Evolutionary conservation across 1,284 basidiomycete genomes (phyloP).

Genomic region (Termitomyces sp.): DNA sequence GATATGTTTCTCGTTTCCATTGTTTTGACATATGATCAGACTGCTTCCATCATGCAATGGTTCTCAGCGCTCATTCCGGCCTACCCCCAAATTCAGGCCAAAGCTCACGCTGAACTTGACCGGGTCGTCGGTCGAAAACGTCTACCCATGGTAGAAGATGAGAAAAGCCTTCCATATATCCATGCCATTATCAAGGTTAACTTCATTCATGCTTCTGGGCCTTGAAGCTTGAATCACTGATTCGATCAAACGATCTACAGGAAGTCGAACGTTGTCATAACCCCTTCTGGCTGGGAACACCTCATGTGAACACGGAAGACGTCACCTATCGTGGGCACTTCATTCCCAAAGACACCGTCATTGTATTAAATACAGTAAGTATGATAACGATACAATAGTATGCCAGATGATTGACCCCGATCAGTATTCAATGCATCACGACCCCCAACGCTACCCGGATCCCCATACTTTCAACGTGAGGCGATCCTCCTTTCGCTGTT

Average conservation of each 20-base stretch:
- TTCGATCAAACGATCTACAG: constrained; percentile 17
- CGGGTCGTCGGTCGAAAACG: constrained; percentile 31
- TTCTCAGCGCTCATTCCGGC: constrained; percentile 32
- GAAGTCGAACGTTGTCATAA: constrained; percentile 29
- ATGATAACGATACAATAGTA: background rate
- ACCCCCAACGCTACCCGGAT: constrained; percentile 33
- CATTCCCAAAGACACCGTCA: constrained; percentile 30
- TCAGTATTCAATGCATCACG: constrained; percentile 35
- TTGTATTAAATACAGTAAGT: constrained; percentile 20
- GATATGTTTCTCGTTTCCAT: background rate
- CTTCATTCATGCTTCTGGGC: background rate
- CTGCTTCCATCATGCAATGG: constrained; percentile 33
- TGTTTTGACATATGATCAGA: constrained; percentile 20
- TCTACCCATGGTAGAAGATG: constrained; percentile 29
- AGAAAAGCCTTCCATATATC: constrained; percentile 31
- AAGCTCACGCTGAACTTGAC: constrained; percentile 30
- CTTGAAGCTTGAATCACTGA: constrained; percentile 16
- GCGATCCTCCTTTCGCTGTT: background rate
- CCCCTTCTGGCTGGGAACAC: constrained; percentile 39
- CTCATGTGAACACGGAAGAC: constrained; percentile 33
- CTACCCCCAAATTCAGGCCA: constrained; percentile 27
- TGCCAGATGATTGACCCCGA: constrained; percentile 21
- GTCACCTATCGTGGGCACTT: constrained; percentile 35
- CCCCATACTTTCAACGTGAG: constrained; percentile 23
- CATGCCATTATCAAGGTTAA: constrained; percentile 31